Conservation (phyloP, 78 protist species). For the Corallochytrium limacisporum region DNA sequence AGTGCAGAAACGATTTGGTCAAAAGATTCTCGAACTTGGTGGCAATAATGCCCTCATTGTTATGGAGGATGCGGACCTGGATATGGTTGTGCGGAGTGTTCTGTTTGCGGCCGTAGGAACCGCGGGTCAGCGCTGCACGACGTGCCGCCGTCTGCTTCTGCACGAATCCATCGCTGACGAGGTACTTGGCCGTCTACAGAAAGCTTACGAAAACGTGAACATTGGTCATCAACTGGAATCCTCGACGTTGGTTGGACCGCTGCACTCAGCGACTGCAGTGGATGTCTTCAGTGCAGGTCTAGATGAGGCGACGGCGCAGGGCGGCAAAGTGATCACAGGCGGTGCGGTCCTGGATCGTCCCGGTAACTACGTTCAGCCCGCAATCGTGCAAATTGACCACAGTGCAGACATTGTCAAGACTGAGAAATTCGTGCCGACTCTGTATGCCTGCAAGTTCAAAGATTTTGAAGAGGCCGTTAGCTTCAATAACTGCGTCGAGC, state of each 20-base stretch:
- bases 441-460: slow-evolving; percentile 49
- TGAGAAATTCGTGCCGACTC: slow-evolving; percentile 53
- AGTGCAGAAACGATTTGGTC: slow-evolving; percentile 61
- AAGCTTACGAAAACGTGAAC: slow-evolving; percentile 34
- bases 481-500: slow-evolving; percentile 62
- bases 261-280: too few relatives aligned
- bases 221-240: not conserved
- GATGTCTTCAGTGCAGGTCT: not conserved
- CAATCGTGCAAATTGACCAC: slow-evolving; percentile 48
- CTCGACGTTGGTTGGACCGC: too few relatives aligned
- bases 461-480: slow-evolving; percentile 62
- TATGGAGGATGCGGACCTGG: slow-evolving; percentile 66
- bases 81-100: slow-evolving; percentile 47
- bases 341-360: slow-evolving; percentile 46
- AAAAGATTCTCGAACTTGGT: slow-evolving; percentile 70
- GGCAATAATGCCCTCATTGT: slow-evolving; percentile 83
- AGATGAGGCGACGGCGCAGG: slow-evolving; percentile 13
- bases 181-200: slow-evolving; percentile 37
- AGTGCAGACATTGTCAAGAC: slow-evolving; percentile 21
- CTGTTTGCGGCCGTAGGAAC: slow-evolving; percentile 80
- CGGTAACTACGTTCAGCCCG: slow-evolving; percentile 75
- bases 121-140: slow-evolving; percentile 83
- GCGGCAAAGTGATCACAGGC: slow-evolving; percentile 64
- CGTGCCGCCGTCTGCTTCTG: slow-evolving; percentile 53
- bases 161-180: slow-evolving; percentile 63